Evolutionary conservation across 345 rosid species (phyloP).

Genomic region (Salix udensis): DNA sequence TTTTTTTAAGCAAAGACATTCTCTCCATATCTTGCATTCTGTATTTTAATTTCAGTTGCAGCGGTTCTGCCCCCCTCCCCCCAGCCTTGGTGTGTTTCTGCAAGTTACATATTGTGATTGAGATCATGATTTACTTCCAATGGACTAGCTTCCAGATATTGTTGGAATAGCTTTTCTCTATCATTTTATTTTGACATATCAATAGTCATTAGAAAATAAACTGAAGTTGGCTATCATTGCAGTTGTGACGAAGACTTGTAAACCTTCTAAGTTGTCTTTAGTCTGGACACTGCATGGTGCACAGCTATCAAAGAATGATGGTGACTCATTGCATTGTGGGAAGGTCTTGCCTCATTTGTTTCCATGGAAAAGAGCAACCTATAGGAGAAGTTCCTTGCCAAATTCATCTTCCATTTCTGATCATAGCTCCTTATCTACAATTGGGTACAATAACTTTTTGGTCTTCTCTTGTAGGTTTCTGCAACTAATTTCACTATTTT

Average conservation of each 20-base stretch:
- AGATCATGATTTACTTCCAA: background rate
- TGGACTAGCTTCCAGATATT: conserved; percentile 4
- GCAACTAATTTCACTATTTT: conserved; percentile 14
- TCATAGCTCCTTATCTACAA: conserved; percentile 47
- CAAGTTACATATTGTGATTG: background rate
- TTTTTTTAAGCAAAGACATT: background rate
- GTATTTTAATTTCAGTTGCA: background rate
- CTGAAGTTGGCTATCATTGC: conserved; percentile 28
- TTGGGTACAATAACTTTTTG: conserved; percentile 42
- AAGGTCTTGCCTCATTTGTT: conserved; percentile 64
- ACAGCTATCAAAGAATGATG: conserved; percentile 33
- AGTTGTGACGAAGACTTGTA: conserved; percentile 43
- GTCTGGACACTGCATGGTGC: conserved; percentile 70
- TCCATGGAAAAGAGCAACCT: conserved; percentile 87
- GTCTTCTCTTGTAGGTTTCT: conserved; percentile 22
- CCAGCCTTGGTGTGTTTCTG: background rate
- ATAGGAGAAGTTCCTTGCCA: conserved; percentile 50
- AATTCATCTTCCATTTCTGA: conserved; percentile 35
- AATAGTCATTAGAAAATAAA: background rate
- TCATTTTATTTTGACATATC: conserved; percentile 5
- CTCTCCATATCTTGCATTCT: background rate
- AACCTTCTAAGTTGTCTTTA: conserved; percentile 56
- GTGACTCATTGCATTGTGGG: conserved; percentile 33
- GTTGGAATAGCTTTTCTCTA: background rate
- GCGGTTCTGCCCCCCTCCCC: background rate